Evolutionary conservation across 306 rosid genomes (phyloP).

Genomic region (Cucurbita ficifolia): DNA sequence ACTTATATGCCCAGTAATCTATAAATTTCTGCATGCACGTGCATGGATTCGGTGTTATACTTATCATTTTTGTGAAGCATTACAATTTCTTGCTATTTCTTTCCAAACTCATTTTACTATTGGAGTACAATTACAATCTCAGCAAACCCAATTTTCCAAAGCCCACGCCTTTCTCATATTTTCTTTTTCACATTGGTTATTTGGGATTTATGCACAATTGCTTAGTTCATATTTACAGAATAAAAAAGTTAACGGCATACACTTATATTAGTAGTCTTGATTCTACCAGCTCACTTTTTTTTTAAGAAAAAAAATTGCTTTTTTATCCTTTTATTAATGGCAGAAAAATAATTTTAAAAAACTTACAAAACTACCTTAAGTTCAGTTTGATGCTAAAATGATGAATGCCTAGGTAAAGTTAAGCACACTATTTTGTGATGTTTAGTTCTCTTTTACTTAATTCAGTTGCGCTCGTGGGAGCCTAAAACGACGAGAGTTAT

Average conservation of each 20-base stretch:
- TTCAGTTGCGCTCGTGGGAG: slow-evolving; percentile 93
- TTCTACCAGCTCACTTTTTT: neutral
- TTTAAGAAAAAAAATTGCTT: too few species aligned
- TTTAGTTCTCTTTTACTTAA: slow-evolving; percentile 12
- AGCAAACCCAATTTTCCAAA: neutral
- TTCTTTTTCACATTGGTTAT: neutral
- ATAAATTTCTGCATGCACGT: neutral
- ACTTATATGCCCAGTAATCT: neutral
- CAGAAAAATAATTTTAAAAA: neutral
- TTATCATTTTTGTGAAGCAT: neutral
- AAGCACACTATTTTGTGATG: neutral
- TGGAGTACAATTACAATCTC: neutral
- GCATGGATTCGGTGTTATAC: neutral
- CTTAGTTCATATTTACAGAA: too few species aligned
- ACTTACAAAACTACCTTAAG: neutral
- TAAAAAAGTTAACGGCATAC: too few species aligned
- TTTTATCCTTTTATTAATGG: neutral
- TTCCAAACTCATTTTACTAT: neutral
- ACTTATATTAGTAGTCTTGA: neutral
- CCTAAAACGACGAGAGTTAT: slow-evolving; percentile 59
- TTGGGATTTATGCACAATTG: neutral
- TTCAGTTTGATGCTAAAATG: neutral
- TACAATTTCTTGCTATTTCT: neutral
- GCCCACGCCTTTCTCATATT: neutral
- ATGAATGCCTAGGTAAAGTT: neutral